Conservation (phyloP, 2,329 filamentous ascomycete species). For the Graphilbum fragrans region DNA sequence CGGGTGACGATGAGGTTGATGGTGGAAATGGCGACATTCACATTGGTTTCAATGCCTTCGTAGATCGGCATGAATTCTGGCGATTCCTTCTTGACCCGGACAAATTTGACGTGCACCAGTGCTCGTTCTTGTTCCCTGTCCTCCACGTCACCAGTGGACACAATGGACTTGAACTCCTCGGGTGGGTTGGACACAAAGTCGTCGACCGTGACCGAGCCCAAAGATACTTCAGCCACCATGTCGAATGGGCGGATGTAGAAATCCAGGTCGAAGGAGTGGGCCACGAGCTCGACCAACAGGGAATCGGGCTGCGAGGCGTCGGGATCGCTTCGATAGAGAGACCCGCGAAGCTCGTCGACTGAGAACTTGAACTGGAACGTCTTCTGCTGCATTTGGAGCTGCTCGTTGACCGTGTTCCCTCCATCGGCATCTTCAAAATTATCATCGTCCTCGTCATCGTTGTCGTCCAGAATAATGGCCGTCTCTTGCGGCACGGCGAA, state of each 20-base stretch:
- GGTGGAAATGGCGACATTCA: conserved; percentile 83
- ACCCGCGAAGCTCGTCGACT: conserved; percentile 87
- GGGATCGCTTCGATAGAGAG: conserved; percentile 76
- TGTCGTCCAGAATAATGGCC: conserved; percentile 52
- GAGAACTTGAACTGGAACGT: conserved; percentile 96
- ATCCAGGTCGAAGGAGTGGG: conserved; percentile 75
- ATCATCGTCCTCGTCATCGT: conserved; percentile 41
- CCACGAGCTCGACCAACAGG: conserved; percentile 80
- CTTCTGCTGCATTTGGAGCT: conserved; percentile 69
- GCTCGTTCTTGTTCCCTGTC: conserved; percentile 69
- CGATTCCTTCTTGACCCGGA: conserved; percentile 78
- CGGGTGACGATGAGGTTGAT: conserved; percentile 94
- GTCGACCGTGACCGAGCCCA: conserved; percentile 79
- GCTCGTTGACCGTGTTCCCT: conserved; percentile 40
- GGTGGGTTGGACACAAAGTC: conserved; percentile 87
- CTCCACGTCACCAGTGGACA: conserved; percentile 67
- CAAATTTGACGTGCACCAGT: conserved; percentile 78
- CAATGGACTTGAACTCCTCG: conserved; percentile 89
- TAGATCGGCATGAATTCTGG: conserved; percentile 89
- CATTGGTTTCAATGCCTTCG: conserved; percentile 85
- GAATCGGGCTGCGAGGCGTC: conserved; percentile 65
- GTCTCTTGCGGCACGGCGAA: conserved; percentile 54
- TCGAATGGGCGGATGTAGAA: conserved; percentile 85
- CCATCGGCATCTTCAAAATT: conserved; percentile 52
- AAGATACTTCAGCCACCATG: conserved; percentile 82